Evolutionary conservation across 192 early-diverging fungal species (phyloP).

Genomic region (Backusella liffmaniae): DNA sequence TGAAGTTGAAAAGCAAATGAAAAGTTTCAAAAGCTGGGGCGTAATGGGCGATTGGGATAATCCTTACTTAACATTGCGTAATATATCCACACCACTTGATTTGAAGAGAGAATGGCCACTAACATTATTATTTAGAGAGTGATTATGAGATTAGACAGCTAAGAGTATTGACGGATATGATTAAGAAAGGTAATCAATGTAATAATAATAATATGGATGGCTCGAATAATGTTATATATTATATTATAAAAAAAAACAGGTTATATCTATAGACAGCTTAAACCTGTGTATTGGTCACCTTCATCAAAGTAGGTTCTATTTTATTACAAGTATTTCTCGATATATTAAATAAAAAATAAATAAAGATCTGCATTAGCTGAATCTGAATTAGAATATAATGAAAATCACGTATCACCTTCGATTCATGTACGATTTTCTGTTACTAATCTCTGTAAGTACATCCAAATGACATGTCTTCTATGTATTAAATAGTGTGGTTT

Average conservation of each 20-base stretch:
- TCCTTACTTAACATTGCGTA: slow-evolving; percentile 62
- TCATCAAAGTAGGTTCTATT: slow-evolving; percentile 55
- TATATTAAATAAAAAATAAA: not conserved
- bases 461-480: not conserved
- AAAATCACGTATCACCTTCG: slow-evolving; percentile 67
- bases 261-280: slow-evolving; percentile 74
- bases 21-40: slow-evolving; percentile 60
- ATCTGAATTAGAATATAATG: slow-evolving; percentile 78
- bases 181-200: slow-evolving; percentile 50
- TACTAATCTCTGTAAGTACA: slow-evolving; percentile 38
- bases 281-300: slow-evolving; percentile 84
- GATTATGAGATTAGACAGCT: slow-evolving; percentile 75
- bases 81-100: not conserved
- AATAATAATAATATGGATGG: no score
- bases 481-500: not conserved
- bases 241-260: slow-evolving; percentile 28
- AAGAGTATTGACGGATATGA: slow-evolving; percentile 69
- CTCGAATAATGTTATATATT: no score
- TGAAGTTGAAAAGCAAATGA: slow-evolving; percentile 58
- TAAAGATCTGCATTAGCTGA: slow-evolving; percentile 73
- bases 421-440: slow-evolving; percentile 70
- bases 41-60: slow-evolving; percentile 80
- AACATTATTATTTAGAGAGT: slow-evolving; percentile 44
- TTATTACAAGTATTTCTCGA: not conserved
- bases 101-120: not conserved